Evolutionary conservation across 306 rosid genomes (phyloP), one percentile per base, ranked within the genome.

Genomic region (Acacia confusa): DNA sequence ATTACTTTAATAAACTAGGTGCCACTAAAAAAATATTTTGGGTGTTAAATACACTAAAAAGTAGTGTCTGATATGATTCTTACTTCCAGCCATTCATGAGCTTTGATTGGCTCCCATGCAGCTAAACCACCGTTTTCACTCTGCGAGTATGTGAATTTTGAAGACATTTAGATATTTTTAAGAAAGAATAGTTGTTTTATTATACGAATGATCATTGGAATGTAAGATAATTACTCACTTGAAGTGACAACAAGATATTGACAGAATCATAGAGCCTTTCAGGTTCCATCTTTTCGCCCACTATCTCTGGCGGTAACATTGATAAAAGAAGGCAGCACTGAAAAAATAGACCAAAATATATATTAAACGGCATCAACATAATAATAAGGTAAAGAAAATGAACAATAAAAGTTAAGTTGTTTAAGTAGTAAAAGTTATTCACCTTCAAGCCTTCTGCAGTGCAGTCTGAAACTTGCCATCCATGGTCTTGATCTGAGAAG

Each of bases 401-500:
- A 61, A 25, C 3, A 25, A 24, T 1, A 3, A 24, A 6, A 52
- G 0, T 17, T 43, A 19, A 78, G 34, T 9, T 43, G 12, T 55
- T 27, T 16, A 47, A 15, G 22, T 70, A 28, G 5, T 11, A 20
- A 53, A 1, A 64, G 53, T 47, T 34, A 28, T 3, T 72, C 80
- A 92, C 95, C 91, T 91, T 91, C 34, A 93, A 76, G 74, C 84
- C 91, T 64, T 93, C 96, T 14, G 97, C 94, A 6, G 97, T 91
- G 47, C 95, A 87, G 82, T 93, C 98, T 22, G 98, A 93, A 83
- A 88, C 89, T 83, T 91, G 94, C 98, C 97, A 93, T 81, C 97
- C 98, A 19, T 91, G 97, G 78, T 93, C 98, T 68, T 84, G 88
- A 63, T 94, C 93, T 13, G 97, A 94, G 75, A 91, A 91, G 32